These are phyloP conservation scores for Pseudocercospora macadamiae DNA, from an alignment of 2,329 filamentous ascomycete species.

Conservation along the genomic window DNA sequence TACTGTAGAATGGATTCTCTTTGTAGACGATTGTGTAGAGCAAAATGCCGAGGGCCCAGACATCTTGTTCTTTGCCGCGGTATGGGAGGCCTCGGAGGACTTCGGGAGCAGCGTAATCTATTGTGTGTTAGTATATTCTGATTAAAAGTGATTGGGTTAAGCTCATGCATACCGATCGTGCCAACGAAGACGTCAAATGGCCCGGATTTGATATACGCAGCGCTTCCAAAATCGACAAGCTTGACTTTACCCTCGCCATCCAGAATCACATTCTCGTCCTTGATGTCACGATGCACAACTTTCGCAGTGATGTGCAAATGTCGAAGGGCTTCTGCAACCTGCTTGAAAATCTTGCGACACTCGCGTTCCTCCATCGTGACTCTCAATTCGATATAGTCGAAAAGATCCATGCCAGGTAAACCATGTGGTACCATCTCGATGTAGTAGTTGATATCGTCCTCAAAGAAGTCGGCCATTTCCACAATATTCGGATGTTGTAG, in stretches of 20 bases:
- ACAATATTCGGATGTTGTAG: conserved; percentile 68
- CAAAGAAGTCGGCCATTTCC: conserved; percentile 71
- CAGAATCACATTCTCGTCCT: conserved; percentile 96
- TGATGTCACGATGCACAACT: conserved; percentile 97
- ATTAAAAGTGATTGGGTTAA: not conserved
- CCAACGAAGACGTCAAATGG: conserved; percentile 99
- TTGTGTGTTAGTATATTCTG: conserved; percentile 2
- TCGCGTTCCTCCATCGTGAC: conserved; percentile 96
- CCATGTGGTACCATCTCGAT: conserved; percentile 98
- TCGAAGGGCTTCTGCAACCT: conserved; percentile 86
- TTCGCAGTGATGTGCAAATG: conserved; percentile 88
- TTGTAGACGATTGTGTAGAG: conserved; percentile 99
- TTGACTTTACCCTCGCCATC: conserved; percentile 96
- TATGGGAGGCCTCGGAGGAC: conserved; percentile 91
- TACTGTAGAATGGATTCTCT: conserved; percentile 98
- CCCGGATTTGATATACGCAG: conserved; percentile 96
- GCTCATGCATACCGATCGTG: conserved; percentile 78
- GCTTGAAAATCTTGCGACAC: conserved; percentile 91
- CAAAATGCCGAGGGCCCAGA: conserved; percentile 95
- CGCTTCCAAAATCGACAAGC: conserved; percentile 96
- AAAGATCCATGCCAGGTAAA: conserved; percentile 94
- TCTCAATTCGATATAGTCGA: conserved; percentile 96
- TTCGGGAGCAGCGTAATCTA: conserved; percentile 98
- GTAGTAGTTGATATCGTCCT: conserved; percentile 91
- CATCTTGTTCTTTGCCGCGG: conserved; percentile 93